Base-by-base conservation (phyloP, 768 basidiomycete genomes). In the Sarcomyxa edulis region DNA sequence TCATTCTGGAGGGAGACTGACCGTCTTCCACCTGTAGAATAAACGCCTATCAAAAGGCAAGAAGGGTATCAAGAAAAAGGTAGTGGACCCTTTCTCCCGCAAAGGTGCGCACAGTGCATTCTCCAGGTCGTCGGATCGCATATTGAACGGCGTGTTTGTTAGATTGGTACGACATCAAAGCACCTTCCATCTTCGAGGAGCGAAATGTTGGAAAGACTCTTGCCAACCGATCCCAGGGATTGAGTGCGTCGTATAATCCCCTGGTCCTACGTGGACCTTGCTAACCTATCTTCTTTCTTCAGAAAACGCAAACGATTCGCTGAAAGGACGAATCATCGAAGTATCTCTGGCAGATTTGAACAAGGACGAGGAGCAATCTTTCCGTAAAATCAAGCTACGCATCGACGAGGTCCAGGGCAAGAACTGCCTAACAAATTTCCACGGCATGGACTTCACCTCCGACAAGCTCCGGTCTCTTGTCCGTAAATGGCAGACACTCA, bases 31-130 rank as follows among this genome's bases (percentile, higher is more conserved):
- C 25, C 29, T 34, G 10, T 51, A 98, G 90, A 98, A 97, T 74
- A 99, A 99, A 72, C 84, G 92, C 62, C 79, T 94, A 53, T 93
- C 92, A 35, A 96, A 96, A 74, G 92, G 92, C 56, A 94, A 94
- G 80, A 94, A 94, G 75, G 92, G 91, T 64, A 84, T 97, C 76
- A 99, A 99, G 92, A 99, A 98, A 76, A 96, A 98, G 84, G 93
- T 96, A 63, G 92, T 99, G 48, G 96, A 99, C 78, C 93, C 96
- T 48, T 96, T 99, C 86, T 84, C 95, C 50, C 84, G 96, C 75
- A 99, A 99, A 72, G 95, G 95, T 94, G 54, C 44, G 50, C 55
- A 40, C 41, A 15, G 22, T 24, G 32, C 35, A n/a, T n/a, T n/a
- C n/a, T n/a, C n/a, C n/a, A n/a, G n/a, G n/a, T 39, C 3, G 14